A percentile compares a stretch with the other conserved stretches of the same genome.
phyloP scores from a whole-genome alignment of 2,329 filamentous ascomycete genomes.

The Aspergillus sp. region DNA sequence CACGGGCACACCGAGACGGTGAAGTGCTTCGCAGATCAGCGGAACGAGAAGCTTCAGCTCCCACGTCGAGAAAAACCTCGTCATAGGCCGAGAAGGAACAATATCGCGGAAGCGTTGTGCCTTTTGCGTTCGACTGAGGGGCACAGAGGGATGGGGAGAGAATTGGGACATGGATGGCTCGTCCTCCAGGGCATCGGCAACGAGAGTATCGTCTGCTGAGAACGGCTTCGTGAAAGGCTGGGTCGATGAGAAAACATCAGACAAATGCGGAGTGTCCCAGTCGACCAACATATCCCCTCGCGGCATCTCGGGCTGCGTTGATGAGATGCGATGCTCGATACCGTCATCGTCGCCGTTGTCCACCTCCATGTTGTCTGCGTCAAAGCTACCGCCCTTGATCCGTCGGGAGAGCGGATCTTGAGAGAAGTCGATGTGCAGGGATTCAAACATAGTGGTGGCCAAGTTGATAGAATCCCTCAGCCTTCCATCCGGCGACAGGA shows the following conservation, averaged over 20 bases:
- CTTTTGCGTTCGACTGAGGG: conserved; percentile 81
- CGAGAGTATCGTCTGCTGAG: conserved; percentile 38
- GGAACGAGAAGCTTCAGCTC: conserved; percentile 72
- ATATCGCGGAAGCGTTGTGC: conserved; percentile 89
- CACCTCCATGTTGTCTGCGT: conserved; percentile 65
- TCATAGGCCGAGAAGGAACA: conserved; percentile 79
- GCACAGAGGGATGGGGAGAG: conserved; percentile 71
- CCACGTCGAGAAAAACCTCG: conserved; percentile 86
- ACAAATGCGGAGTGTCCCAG: conserved; percentile 74
- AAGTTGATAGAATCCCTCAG: conserved; percentile 76
- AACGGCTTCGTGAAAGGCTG: conserved; percentile 43
- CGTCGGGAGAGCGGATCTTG: conserved; percentile 58
- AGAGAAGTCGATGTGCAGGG: conserved; percentile 82
- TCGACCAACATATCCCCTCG: conserved; percentile 75
- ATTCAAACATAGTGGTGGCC: conserved; percentile 93
- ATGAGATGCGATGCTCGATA: conserved; percentile 57
- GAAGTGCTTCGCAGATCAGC: conserved; percentile 75
- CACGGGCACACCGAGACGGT: conserved; percentile 78
- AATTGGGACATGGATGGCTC: conserved; percentile 86
- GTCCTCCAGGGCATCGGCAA: conserved; percentile 68
- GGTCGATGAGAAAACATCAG: conserved; percentile 42
- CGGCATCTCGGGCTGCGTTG: conserved; percentile 82
- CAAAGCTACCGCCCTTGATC: conserved; percentile 33
- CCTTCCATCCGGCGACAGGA: conserved; percentile 70
- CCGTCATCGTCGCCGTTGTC: conserved; percentile 49